Evolutionary conservation across 305 asterid species (phyloP).

Genomic region (Fraxinus paxiana): DNA sequence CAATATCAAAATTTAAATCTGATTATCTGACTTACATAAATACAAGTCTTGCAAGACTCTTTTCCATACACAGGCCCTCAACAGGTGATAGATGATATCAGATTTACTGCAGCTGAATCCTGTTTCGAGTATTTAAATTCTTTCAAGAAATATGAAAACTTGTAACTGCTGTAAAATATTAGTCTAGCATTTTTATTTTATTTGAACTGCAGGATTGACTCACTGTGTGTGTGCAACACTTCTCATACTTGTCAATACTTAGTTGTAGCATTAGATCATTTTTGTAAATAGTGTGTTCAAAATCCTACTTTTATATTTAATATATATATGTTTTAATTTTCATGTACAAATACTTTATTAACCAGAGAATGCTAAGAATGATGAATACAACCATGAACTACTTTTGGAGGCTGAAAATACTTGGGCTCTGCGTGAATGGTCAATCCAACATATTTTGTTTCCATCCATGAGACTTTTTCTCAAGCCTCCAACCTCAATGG

Average conservation of each 20-base stretch:
- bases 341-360: slow-evolving; percentile 7
- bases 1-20: neutral
- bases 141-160: neutral
- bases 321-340: neutral
- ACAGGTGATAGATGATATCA: neutral
- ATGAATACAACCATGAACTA: slow-evolving; percentile 55
- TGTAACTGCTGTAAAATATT: neutral
- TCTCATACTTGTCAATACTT: neutral
- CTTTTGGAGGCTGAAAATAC: slow-evolving; percentile 77
- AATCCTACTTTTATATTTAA: neutral
- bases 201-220: neutral
- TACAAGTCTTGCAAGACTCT: neutral
- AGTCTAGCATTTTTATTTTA: neutral
- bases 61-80: neutral
- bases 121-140: neutral
- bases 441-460: slow-evolving; percentile 55
- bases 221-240: neutral
- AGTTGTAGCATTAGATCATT: neutral
- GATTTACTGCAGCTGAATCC: neutral
- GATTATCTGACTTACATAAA: neutral
- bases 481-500: slow-evolving; percentile 84
- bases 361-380: slow-evolving; percentile 31
- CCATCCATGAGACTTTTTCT: slow-evolving; percentile 89
- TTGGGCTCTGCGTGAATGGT: slow-evolving; percentile 99
- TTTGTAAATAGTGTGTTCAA: slow-evolving; percentile 5